Evolutionary conservation across 2,329 filamentous ascomycete genomes (phyloP), one percentile per base, ranked within the genome.

Genomic region (Dactylellina cionopaga): DNA sequence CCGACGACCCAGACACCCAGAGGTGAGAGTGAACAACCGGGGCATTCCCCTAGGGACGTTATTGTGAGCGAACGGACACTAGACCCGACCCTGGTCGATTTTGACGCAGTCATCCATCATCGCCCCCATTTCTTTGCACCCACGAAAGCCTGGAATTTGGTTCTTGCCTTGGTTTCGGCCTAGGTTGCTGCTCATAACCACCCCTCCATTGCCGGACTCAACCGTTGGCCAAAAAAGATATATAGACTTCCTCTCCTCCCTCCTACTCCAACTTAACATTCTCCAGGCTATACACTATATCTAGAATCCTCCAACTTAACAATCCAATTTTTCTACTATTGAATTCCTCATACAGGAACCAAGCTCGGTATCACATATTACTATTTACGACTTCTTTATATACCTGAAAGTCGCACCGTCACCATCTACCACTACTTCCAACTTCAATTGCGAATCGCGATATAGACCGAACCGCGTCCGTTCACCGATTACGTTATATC

Each of bases 21-120:
- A 44, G n/a, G 9, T 17, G 19, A 39, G 17, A 56, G 62, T 52
- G 64, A 19, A 44, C 17, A 3, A 27, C 24, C 56, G 56, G 65
- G 56, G 46, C 25, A 35, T 24, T 24, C 29, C 64, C 55, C 65
- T 41, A 47, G 7, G 58, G 54, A 49, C 68, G 68, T 60, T 55
- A 27, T 43, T 59, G 58, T 46, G 59, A 63, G 52, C 24, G 46
- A 59, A 52, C 59, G 59, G 59, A 65, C 60, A 55, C 51, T 47
- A 41, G 52, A 41, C 29, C 46, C 31, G 39, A 69, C 59, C 68
- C 68, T 46, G 27, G 68, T 65, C 59, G 24, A 7, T 64, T 63
- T 58, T 72, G 68, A 72, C 52, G 68, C 68, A 72, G 68, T 72
- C 59, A 65, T 58, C 52, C 46, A 72, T 72, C 68, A 72, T 72